Evolutionary conservation across 352 stramenopile genomes (phyloP).

Genomic region (Elongisporangium prolatum): DNA sequence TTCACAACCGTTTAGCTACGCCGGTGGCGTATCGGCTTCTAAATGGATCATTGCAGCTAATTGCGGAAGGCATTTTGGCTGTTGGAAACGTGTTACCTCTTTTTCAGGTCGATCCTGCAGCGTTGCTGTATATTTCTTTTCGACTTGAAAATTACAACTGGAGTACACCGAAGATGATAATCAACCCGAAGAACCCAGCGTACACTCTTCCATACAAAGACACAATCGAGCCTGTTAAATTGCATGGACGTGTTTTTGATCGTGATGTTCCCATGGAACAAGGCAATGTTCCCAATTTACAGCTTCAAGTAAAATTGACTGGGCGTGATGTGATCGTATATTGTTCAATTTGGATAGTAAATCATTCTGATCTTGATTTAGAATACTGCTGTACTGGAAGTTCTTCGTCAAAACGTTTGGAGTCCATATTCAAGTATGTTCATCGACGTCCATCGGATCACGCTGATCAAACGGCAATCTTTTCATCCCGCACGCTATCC

Average conservation of each 20-base stretch:
- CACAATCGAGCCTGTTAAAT: slow-evolving; percentile 53
- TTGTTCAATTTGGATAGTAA: slow-evolving; percentile 87
- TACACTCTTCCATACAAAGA: slow-evolving; percentile 83
- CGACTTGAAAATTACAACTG: slow-evolving; percentile 88
- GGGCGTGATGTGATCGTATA: slow-evolving; percentile 82
- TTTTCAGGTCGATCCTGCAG: slow-evolving; percentile 72
- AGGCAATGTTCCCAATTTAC: slow-evolving; percentile 72
- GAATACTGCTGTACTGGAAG: slow-evolving; percentile 85
- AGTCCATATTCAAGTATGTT: slow-evolving; percentile 70
- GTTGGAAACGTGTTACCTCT: slow-evolving; percentile 79
- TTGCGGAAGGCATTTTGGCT: slow-evolving; percentile 81
- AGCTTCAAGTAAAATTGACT: slow-evolving; percentile 78
- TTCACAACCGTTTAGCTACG: slow-evolving; percentile 81
- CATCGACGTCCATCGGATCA: slow-evolving; percentile 41
- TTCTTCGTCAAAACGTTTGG: slow-evolving; percentile 63
- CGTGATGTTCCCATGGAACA: slow-evolving; percentile 64
- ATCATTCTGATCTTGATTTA: slow-evolving; percentile 78
- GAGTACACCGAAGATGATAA: slow-evolving; percentile 71
- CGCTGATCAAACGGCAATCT: slow-evolving; percentile 51
- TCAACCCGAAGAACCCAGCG: slow-evolving; percentile 65
- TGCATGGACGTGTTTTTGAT: slow-evolving; percentile 68
- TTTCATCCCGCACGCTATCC: slow-evolving; percentile 58
- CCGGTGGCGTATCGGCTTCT: slow-evolving; percentile 81
- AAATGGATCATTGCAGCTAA: slow-evolving; percentile 76
- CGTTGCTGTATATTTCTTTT: slow-evolving; percentile 76